Evolutionary conservation across 768 basidiomycete species (phyloP).

Genomic region (Termitomyces sp.): DNA sequence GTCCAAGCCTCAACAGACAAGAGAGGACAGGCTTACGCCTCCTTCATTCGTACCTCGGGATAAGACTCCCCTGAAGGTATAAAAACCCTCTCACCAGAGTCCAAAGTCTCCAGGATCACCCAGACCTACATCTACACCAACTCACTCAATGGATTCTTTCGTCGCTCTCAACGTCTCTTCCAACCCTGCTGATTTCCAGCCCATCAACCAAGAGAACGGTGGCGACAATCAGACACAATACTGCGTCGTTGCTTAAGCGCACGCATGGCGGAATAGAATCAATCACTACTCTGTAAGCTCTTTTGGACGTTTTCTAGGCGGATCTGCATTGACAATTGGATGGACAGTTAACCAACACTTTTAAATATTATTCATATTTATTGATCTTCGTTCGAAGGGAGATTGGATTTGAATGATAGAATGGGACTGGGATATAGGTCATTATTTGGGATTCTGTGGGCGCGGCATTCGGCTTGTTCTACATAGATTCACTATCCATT

Average conservation of each 20-base stretch:
- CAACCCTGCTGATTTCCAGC: not conserved
- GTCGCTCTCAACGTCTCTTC: not conserved
- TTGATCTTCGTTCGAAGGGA: not conserved
- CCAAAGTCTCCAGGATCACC: not conserved
- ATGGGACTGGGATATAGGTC: not conserved
- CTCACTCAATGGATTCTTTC: slow-evolving; percentile 1
- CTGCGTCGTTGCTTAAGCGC: not conserved
- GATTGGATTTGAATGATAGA: not conserved
- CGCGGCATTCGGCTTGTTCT: not conserved
- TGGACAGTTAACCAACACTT: not conserved
- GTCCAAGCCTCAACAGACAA: not conserved
- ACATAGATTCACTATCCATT: not conserved
- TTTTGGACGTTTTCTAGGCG: not conserved
- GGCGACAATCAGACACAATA: too few species aligned
- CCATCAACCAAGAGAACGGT: not conserved
- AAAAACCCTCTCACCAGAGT: not conserved
- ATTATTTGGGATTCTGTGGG: not conserved
- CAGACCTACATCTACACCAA: not conserved
- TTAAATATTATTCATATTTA: not conserved
- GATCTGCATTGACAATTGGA: not conserved
- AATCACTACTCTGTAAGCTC: not conserved
- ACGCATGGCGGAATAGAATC: not conserved
- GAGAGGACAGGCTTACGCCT: not conserved
- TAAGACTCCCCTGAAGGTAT: not conserved
- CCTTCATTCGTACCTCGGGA: not conserved